Evolutionary conservation across 331 rosid species (phyloP).

Genomic region (Acacia pycnantha): DNA sequence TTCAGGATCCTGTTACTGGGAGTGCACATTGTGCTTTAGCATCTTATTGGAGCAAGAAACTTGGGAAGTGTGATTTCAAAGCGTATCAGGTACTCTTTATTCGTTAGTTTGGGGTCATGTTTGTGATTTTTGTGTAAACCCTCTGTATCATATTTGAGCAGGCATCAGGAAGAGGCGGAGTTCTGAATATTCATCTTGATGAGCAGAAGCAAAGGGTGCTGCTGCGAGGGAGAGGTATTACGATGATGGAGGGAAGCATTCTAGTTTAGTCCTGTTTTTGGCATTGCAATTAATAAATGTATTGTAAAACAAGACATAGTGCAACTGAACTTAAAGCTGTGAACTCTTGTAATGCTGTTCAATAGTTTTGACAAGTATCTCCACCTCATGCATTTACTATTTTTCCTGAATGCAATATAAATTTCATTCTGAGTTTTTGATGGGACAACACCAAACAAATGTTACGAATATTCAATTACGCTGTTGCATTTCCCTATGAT

Average conservation of each 20-base stretch:
- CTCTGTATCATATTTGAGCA: constrained; percentile 20
- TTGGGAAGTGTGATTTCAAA: constrained; percentile 66
- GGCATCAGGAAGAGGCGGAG: constrained; percentile 86
- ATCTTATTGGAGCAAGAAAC: constrained; percentile 65
- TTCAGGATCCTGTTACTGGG: constrained; percentile 79
- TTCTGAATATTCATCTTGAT: constrained; percentile 52
- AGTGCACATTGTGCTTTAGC: constrained; percentile 83
- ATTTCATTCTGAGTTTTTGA: no score
- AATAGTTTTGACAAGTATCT: not conserved
- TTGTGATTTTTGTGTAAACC: not conserved
- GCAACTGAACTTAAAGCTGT: not conserved
- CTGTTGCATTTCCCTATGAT: no score
- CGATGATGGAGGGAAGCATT: constrained; percentile 70
- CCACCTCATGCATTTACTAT: not conserved
- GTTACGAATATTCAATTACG: no score
- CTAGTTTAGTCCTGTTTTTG: constrained; percentile 35
- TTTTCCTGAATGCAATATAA: not conserved
- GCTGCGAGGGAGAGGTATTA: constrained; percentile 73
- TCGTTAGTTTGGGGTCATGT: not conserved
- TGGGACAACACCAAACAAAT: no score
- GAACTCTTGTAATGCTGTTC: not conserved
- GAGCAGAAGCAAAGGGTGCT: constrained; percentile 65
- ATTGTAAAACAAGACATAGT: not conserved
- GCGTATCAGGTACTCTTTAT: constrained; percentile 59
- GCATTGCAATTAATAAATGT: not conserved